phyloP scores from a whole-genome alignment of 257 asterid species.

The Euphrasia confusa region DNA sequence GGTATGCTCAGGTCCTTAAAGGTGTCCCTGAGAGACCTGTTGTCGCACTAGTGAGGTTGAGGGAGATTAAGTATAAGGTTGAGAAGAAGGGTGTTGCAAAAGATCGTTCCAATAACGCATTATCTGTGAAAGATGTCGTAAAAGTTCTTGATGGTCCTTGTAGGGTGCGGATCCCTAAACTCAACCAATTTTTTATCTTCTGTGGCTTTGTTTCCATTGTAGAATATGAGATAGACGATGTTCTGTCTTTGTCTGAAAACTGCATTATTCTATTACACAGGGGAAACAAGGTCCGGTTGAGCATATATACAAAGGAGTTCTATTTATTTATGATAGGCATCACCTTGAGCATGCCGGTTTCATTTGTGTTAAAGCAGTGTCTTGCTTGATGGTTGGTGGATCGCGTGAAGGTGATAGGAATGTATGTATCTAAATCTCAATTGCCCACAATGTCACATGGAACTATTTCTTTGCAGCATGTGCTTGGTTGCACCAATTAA shows the following conservation, averaged over 20 bases:
- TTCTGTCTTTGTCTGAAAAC: conserved; percentile 13
- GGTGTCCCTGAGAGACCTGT: conserved; percentile 90
- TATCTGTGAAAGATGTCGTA: conserved; percentile 82
- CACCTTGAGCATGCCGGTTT: conserved; percentile 98
- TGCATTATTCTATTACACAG: conserved; percentile 30
- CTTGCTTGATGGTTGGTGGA: conserved; percentile 90
- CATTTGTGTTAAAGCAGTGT: conserved; percentile 81
- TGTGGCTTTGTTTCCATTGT: conserved; percentile 3
- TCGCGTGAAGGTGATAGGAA: conserved; percentile 69
- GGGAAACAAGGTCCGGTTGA: conserved; percentile 97
- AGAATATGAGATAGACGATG: not conserved
- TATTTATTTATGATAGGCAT: conserved; percentile 83
- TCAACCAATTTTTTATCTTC: conserved; percentile 12
- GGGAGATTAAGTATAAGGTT: conserved; percentile 83
- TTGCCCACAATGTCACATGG: conserved; percentile 14
- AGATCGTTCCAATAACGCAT: conserved; percentile 64
- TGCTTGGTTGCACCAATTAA: conserved; percentile 19
- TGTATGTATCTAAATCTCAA: conserved; percentile 40
- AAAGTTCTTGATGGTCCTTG: conserved; percentile 92
- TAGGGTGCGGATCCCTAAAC: conserved; percentile 42
- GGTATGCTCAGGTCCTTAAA: conserved; percentile 66
- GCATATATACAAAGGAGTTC: conserved; percentile 69
- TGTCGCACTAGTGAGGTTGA: conserved; percentile 77
- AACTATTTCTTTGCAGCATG: conserved; percentile 8
- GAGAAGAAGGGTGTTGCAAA: conserved; percentile 62